phyloP scores from a whole-genome alignment of 2,329 filamentous ascomycete species.

The Colletotrichum melonis region DNA sequence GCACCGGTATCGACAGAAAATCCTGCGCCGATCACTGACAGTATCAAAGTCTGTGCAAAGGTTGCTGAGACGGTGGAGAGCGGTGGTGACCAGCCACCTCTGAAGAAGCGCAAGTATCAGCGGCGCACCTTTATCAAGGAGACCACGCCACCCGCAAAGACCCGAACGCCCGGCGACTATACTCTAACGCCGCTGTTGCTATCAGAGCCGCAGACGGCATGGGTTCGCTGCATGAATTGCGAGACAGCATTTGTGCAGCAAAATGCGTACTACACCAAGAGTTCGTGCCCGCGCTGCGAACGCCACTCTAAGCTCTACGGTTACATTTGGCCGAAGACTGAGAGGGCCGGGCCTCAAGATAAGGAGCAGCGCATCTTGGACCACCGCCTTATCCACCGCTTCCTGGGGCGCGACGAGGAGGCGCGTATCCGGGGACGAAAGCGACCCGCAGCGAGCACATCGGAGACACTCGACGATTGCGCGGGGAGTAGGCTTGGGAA shows the following conservation, averaged over 20 bases:
- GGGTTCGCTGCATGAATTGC: constrained; percentile 92
- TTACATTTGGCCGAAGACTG: constrained; percentile 95
- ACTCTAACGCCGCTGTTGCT: constrained; percentile 82
- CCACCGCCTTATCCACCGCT: constrained; percentile 88
- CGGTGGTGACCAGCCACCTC: constrained; percentile 26
- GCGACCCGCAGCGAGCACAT: constrained; percentile 33
- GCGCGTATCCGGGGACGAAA: constrained; percentile 58
- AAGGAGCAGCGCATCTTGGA: constrained; percentile 80
- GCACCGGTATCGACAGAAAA: constrained; percentile 22
- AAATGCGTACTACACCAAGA: constrained; percentile 87
- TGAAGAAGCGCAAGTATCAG: constrained; percentile 49
- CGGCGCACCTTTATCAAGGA: constrained; percentile 47
- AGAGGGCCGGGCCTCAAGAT: constrained; percentile 80
- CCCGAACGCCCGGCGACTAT: constrained; percentile 80
- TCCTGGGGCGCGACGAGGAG: constrained; percentile 79
- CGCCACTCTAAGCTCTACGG: constrained; percentile 96
- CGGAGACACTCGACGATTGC: constrained; percentile 20
- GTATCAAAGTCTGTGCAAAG: constrained; percentile 25
- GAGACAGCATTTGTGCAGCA: constrained; percentile 85
- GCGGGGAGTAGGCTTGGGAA: constrained; percentile 15
- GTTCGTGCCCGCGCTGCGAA: constrained; percentile 92
- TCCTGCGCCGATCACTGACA: constrained; percentile 22
- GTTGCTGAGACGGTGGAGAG: constrained; percentile 26
- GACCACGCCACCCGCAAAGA: constrained; percentile 44
- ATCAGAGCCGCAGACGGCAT: constrained; percentile 79